These are phyloP conservation scores for Rutidosis leptorrhynchoides DNA, from an alignment of 129 eudicot species.

Conservation along the genomic window DNA sequence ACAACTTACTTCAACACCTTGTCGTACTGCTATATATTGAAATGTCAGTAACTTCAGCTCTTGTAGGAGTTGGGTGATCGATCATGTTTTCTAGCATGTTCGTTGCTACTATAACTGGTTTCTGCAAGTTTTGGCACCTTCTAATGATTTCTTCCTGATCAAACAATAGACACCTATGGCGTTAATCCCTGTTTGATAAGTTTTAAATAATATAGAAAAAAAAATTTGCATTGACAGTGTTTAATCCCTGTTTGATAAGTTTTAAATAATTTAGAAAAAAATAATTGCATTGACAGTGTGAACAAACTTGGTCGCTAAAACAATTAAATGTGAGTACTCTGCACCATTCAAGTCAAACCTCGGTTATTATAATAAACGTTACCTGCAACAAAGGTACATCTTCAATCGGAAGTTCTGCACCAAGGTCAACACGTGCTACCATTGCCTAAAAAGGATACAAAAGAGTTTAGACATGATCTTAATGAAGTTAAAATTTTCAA, in stretches of 20 bases:
- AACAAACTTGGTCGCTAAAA: too few relatives aligned
- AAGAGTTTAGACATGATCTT: constrained; percentile 12
- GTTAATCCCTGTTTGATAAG: neutral
- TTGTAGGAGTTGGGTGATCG: constrained; percentile 93
- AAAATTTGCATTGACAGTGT: neutral
- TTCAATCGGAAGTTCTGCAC: constrained; percentile 99
- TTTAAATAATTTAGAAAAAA: too few relatives aligned
- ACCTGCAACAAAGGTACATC: constrained; percentile 97
- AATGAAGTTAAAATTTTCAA: neutral
- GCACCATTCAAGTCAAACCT: constrained; percentile 4
- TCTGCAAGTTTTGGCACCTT: constrained; percentile 83
- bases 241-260: neutral
- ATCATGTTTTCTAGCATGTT: too few relatives aligned
- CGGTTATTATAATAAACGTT: neutral
- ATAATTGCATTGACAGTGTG: too few relatives aligned
- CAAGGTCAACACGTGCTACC: constrained; percentile 99
- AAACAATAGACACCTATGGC: constrained; percentile 8
- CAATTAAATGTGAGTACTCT: too few relatives aligned
- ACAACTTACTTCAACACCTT: constrained; percentile 93
- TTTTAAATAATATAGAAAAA: neutral
- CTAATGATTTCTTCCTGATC: constrained; percentile 80
- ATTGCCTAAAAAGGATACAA: constrained; percentile 57
- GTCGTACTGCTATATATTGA: constrained; percentile 83
- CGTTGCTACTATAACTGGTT: constrained; percentile 98
- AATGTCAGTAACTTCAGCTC: constrained; percentile 98